Percentiles rank a stretch among this genome's conserved stretches.
These are phyloP conservation scores for Nicotiana noctiflora DNA, from an alignment of 257 asterid species.

Conservation along the genomic window DNA sequence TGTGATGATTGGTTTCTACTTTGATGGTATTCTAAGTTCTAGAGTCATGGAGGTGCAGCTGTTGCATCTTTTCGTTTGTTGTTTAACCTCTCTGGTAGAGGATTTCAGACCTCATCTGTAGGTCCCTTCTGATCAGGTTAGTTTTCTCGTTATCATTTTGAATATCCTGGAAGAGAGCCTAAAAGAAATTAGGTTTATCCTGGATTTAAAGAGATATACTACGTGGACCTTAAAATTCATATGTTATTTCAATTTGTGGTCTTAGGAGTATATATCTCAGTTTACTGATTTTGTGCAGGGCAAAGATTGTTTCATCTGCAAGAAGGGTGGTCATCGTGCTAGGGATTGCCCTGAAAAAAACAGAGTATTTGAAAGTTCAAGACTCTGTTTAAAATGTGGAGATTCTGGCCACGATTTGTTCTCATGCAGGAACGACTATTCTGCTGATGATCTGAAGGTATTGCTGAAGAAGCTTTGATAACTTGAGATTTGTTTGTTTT, in stretches of 20 bases:
- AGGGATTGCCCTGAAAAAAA: conserved; percentile 75
- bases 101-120: background rate
- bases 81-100: background rate
- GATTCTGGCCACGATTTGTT: conserved; percentile 81
- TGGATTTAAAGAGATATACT: background rate
- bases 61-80: background rate
- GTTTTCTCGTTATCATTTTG: background rate
- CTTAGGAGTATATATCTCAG: background rate
- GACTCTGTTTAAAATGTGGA: conserved; percentile 80
- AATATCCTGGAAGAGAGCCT: background rate
- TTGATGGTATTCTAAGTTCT: background rate
- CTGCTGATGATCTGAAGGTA: conserved; percentile 77
- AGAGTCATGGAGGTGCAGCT: background rate
- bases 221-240: background rate
- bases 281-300: conserved; percentile 41
- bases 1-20: background rate
- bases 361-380: conserved; percentile 31
- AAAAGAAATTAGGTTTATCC: background rate
- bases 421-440: conserved; percentile 60
- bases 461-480: conserved; percentile 1
- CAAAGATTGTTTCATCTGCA: conserved; percentile 79
- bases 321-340: conserved; percentile 83
- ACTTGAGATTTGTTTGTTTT: background rate
- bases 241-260: background rate
- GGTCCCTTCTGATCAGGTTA: background rate